Percentiles rank a stretch among this genome's conserved stretches.
Evolutionary conservation across 129 eudicot genomes (phyloP).

Genomic region (Flaveria trinervia): DNA sequence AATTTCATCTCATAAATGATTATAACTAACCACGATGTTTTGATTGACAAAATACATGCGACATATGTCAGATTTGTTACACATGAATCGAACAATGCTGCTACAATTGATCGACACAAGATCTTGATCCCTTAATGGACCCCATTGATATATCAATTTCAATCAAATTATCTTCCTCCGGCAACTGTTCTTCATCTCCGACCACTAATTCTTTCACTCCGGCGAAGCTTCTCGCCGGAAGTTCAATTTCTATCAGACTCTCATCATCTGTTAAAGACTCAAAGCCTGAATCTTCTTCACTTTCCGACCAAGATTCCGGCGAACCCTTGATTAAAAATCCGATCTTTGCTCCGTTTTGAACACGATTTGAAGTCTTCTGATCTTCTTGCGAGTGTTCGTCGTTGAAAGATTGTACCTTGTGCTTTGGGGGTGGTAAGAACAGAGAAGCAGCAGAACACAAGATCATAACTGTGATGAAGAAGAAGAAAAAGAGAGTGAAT

Average conservation of each 20-base stretch:
- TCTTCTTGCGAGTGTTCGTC: no score
- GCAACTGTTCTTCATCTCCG: neutral
- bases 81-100: no score
- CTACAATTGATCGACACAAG: constrained; percentile 9
- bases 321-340: constrained; percentile 24
- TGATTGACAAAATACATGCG: no score
- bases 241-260: constrained; percentile 68
- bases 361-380: neutral
- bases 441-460: constrained; percentile 33
- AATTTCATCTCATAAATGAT: no score
- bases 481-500: constrained; percentile 24
- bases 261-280: constrained; percentile 81
- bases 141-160: constrained; percentile 89
- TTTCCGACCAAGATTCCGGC: constrained; percentile 45
- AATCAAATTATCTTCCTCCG: constrained; percentile 70
- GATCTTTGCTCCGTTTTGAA: constrained; percentile 1
- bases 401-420: neutral
- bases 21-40: no score
- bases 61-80: no score
- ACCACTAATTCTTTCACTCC: neutral
- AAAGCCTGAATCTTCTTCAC: constrained; percentile 46
- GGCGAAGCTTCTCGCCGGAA: constrained; percentile 59
- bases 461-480: constrained; percentile 21
- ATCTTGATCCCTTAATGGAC: constrained; percentile 66
- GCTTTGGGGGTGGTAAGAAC: constrained; percentile 35